Evolutionary conservation across 169 alveolate species (phyloP).

Genomic region (Plasmodium blacklocki): DNA sequence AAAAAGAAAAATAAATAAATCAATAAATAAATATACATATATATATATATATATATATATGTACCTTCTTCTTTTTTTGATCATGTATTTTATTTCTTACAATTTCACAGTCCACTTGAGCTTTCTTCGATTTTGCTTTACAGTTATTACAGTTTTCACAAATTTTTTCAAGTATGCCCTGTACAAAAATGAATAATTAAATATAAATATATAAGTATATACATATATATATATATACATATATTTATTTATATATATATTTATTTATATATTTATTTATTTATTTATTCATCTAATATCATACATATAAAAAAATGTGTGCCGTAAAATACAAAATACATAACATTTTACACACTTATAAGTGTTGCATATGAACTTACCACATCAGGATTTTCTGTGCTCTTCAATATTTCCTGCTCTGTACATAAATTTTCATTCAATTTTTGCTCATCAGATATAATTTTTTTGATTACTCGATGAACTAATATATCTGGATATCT

Average conservation of each 20-base stretch:
- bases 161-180: constrained; percentile 58
- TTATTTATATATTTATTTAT: neutral
- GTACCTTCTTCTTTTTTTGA: neutral
- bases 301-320: neutral
- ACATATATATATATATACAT: neutral
- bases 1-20: constrained; percentile 17
- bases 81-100: constrained; percentile 8
- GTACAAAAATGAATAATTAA: neutral
- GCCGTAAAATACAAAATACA: neutral
- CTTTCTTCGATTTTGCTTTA: constrained; percentile 55
- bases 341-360: neutral
- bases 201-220: neutral
- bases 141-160: constrained; percentile 70
- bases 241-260: neutral
- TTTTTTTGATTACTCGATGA: constrained; percentile 89
- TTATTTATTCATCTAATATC: too few relatives aligned
- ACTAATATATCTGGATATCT: constrained; percentile 92
- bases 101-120: constrained; percentile 76
- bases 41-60: neutral
- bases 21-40: neutral
- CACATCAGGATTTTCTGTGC: constrained; percentile 29
- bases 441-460: constrained; percentile 79
- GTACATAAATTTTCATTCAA: constrained; percentile 16
- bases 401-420: constrained; percentile 38
- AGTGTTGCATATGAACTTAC: neutral